Evolutionary conservation across 129 eudicot species (phyloP).

Genomic region (Saussurea involucrata): DNA sequence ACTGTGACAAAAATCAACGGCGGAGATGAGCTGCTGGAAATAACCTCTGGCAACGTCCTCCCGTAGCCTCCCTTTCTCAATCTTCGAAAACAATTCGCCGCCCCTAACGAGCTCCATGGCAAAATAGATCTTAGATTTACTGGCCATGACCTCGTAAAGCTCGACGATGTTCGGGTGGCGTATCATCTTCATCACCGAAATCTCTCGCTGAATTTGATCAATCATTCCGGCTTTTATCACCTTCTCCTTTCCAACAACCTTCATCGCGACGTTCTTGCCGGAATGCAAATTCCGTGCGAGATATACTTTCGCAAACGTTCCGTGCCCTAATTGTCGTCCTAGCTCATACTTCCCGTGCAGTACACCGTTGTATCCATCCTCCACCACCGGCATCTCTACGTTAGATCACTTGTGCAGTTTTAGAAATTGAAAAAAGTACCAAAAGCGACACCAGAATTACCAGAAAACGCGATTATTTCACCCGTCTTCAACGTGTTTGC

Average conservation of each 20-base stretch:
- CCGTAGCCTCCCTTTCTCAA: slow-evolving; percentile 47
- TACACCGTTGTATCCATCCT: slow-evolving; percentile 42
- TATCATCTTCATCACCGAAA: slow-evolving; percentile 79
- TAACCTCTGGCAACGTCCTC: slow-evolving; percentile 70
- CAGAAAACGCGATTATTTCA: slow-evolving; percentile 23
- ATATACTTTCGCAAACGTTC: slow-evolving; percentile 83
- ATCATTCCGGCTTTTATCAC: slow-evolving; percentile 73
- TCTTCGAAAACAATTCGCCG: slow-evolving; percentile 75
- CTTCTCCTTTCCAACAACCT: slow-evolving; percentile 76
- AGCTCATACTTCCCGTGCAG: slow-evolving; percentile 79
- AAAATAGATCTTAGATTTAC: slow-evolving; percentile 72
- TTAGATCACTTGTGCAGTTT: neutral
- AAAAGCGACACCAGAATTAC: slow-evolving; percentile 2
- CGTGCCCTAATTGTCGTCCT: slow-evolving; percentile 77
- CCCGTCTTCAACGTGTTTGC: slow-evolving; percentile 90
- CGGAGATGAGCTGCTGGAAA: slow-evolving; percentile 82
- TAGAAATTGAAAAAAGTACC: neutral
- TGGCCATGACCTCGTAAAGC: slow-evolving; percentile 87
- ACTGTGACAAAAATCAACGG: slow-evolving; percentile 91
- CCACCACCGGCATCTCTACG: slow-evolving; percentile 5
- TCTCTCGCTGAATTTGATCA: slow-evolving; percentile 81
- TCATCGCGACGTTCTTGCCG: slow-evolving; percentile 70
- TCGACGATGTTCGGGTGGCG: slow-evolving; percentile 74
- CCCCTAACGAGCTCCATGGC: slow-evolving; percentile 89
- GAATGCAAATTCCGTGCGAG: slow-evolving; percentile 57